Base-by-base conservation (phyloP, 768 basidiomycete species). In the Termitomyces titanicus region DNA sequence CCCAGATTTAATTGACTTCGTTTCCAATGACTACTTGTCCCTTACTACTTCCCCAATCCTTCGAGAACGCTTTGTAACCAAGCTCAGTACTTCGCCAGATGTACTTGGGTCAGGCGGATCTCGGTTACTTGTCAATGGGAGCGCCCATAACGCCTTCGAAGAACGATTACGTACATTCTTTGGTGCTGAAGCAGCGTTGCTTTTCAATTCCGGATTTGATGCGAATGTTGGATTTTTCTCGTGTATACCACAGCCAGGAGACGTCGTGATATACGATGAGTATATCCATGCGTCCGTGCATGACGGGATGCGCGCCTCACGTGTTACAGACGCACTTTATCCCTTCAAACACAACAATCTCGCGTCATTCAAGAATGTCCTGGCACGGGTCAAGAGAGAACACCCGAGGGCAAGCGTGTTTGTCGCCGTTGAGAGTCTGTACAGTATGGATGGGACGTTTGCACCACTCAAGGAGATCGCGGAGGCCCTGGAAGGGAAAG, bases 391-490 rank as follows among this genome's bases (percentile, higher is more conserved):
- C 40, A 55, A 73, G 17, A 51, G 65, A 2, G 72, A 74, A 44
- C 66, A 69, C n/a, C 64, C 67, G 0, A 70, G 64, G 35, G 62
- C 84, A 15, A 85, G 74, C 61, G 70, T 91, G 3, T 97, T 95
- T 64, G 69, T 98, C 12, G 85, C 92, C 0, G 85, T 97, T 7
- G 96, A 98, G 76, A 87, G 84, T 35, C 69, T 98, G 43, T 98
- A 98, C 62, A 91, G 88, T 54, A 98, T 98, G 96, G 96, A 98
- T 61, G 96, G 96, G 13, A 96, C 94, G 25, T 79, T 96, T 56
- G 79, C 88, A 0, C 94, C 93, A 0, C 74, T 98, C 27, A 51
- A 51, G 15, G 80, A 82, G 40, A 85, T 97, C 45, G 80, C 87
- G 34, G 78, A 81, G 25, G 63, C 79, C 3, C 63, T 93, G 42